phyloP scores from a whole-genome alignment of 2,329 filamentous ascomycete species.

The Colletotrichum lentis region DNA sequence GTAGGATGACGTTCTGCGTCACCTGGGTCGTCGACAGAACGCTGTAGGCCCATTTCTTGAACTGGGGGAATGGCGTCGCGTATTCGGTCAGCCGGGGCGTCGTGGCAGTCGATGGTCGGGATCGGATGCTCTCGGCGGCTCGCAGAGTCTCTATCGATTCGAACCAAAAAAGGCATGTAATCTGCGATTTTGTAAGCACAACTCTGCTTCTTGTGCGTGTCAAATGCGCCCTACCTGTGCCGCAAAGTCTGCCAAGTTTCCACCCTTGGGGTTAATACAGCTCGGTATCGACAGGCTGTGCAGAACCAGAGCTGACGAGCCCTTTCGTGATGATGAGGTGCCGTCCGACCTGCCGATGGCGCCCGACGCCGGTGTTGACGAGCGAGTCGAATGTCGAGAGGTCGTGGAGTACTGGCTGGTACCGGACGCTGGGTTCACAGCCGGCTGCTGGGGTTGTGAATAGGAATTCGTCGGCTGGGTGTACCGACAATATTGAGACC shows the following conservation, averaged over 20 bases:
- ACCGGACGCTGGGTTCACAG: constrained; percentile 35
- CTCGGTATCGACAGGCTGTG: constrained; percentile 75
- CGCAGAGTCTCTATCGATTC: constrained; percentile 83
- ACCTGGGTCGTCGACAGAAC: constrained; percentile 95
- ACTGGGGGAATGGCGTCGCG: constrained; percentile 79
- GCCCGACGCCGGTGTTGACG: constrained; percentile 51
- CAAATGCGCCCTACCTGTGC: constrained; percentile 69
- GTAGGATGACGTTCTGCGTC: constrained; percentile 90
- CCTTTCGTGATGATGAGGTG: constrained; percentile 49
- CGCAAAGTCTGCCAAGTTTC: constrained; percentile 82
- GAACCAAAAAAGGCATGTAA: constrained; percentile 98
- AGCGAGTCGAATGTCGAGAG: constrained; percentile 48
- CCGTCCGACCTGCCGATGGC: constrained; percentile 45
- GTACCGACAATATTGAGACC: constrained; percentile 47
- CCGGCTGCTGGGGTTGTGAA: constrained; percentile 35
- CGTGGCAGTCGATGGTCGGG: constrained; percentile 50
- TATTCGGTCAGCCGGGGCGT: constrained; percentile 70
- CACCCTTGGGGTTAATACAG: constrained; percentile 78
- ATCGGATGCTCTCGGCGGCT: constrained; percentile 70
- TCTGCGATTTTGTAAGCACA: constrained; percentile 58
- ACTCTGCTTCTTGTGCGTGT: constrained; percentile 2
- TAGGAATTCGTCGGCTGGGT: constrained; percentile 39
- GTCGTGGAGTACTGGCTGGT: constrained; percentile 39
- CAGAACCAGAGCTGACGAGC: constrained; percentile 58
- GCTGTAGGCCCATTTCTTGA: constrained; percentile 91